Evolutionary conservation across 2,329 filamentous ascomycete genomes (phyloP).

Genomic region (Fusarium penzigii): DNA sequence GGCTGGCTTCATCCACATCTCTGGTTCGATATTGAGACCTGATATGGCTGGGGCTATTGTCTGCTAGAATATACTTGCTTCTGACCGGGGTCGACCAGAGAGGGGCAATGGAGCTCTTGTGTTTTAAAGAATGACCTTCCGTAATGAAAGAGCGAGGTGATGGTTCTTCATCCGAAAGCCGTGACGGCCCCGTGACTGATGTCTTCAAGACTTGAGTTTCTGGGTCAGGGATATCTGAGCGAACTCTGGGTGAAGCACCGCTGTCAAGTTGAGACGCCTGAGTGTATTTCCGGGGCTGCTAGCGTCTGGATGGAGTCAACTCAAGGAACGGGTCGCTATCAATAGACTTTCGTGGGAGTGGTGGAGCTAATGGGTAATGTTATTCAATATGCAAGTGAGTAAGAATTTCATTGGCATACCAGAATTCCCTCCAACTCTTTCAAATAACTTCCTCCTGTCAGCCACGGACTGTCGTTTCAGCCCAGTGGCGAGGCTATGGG

Average conservation of each 20-base stretch:
- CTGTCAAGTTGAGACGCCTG: neutral
- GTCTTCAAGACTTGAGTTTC: neutral
- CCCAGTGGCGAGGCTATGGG: constrained; percentile 1
- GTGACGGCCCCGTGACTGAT: neutral
- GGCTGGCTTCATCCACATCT: neutral
- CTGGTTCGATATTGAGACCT: constrained; percentile 16
- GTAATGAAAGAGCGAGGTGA: constrained; percentile 4
- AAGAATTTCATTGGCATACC: constrained; percentile 3
- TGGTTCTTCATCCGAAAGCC: neutral
- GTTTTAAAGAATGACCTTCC: constrained; percentile 11
- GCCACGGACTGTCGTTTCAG: constrained; percentile 25
- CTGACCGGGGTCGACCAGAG: neutral
- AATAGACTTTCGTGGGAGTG: neutral
- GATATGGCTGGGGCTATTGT: constrained; percentile 18
- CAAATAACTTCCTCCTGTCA: constrained; percentile 26
- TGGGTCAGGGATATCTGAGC: neutral
- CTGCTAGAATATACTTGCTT: neutral
- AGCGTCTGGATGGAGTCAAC: constrained; percentile 16
- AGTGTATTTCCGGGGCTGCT: constrained; percentile 3
- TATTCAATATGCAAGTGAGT: neutral
- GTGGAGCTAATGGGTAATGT: neutral
- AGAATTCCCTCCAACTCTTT: constrained; percentile 2
- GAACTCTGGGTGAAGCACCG: neutral
- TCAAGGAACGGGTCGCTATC: constrained; percentile 1
- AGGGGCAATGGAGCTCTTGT: constrained; percentile 12